phyloP scores from a whole-genome alignment of 2,329 filamentous ascomycete genomes.

The Aspergillus hiratsukae region DNA sequence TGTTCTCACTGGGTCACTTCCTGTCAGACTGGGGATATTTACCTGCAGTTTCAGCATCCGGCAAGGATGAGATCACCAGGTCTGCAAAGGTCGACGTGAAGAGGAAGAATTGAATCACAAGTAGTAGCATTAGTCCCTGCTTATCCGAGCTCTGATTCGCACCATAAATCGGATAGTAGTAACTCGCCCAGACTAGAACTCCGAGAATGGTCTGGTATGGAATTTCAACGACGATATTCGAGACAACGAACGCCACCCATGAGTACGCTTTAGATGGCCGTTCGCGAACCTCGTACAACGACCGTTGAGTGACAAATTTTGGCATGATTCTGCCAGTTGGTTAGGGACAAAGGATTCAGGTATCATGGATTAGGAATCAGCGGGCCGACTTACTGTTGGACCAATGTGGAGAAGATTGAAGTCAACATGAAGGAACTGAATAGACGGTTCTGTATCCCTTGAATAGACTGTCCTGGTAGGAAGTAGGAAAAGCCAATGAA shows the following conservation, averaged over 20 bases:
- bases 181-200: slow-evolving; percentile 69
- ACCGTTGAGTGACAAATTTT: slow-evolving; percentile 53
- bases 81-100: slow-evolving; percentile 76
- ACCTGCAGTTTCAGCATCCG: slow-evolving; percentile 67
- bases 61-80: slow-evolving; percentile 69
- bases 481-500: slow-evolving; percentile 84
- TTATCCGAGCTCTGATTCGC: slow-evolving; percentile 58
- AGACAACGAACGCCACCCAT: slow-evolving; percentile 66
- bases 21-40: too few species aligned
- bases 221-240: slow-evolving; percentile 68
- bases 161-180: slow-evolving; percentile 74
- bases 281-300: slow-evolving; percentile 57
- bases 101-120: slow-evolving; percentile 69
- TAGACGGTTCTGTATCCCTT: slow-evolving; percentile 84
- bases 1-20: too few species aligned
- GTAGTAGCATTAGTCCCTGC: slow-evolving; percentile 72
- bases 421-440: slow-evolving; percentile 81
- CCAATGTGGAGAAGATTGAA: slow-evolving; percentile 65
- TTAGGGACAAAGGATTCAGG: too few species aligned
- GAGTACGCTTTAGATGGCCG: slow-evolving; percentile 66
- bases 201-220: slow-evolving; percentile 76
- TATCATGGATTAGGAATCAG: too few species aligned
- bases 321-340: slow-evolving; percentile 46
- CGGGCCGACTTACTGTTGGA: slow-evolving; percentile 30
- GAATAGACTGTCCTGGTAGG: slow-evolving; percentile 65